Percentiles rank a stretch among this genome's conserved stretches.
phyloP scores from a whole-genome alignment of 1,284 basidiomycete species.

The Trichosporon faecale region DNA sequence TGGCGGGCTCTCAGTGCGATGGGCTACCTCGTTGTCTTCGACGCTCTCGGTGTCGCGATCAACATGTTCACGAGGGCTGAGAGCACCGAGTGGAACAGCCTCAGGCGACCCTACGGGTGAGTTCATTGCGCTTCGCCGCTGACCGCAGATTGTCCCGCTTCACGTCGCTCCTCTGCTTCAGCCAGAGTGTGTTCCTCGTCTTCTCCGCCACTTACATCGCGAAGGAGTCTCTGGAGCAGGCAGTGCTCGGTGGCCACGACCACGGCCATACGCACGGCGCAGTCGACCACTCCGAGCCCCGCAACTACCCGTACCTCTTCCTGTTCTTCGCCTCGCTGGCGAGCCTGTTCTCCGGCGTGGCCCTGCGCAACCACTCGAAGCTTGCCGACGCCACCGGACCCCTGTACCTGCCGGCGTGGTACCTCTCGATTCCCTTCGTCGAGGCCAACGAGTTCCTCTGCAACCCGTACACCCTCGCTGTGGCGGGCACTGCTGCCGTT shows the following conservation, averaged over 20 bases:
- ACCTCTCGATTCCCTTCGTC: conserved; percentile 26
- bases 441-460: conserved; percentile 32
- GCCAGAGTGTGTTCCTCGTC: conserved; percentile 82
- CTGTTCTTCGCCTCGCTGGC: conserved; percentile 56
- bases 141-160: conserved; percentile 64
- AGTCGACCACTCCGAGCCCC: conserved; percentile 19
- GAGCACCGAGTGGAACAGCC: conserved; percentile 38
- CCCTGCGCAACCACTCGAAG: conserved; percentile 65
- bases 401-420: conserved; percentile 36
- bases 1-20: conserved; percentile 83
- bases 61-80: conserved; percentile 56
- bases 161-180: conserved; percentile 75
- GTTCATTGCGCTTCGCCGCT: conserved; percentile 37
- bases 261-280: conserved; percentile 23
- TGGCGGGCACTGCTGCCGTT: conserved; percentile 49
- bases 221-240: conserved; percentile 85
- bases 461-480: conserved; percentile 55
- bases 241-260: conserved; percentile 13
- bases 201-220: conserved; percentile 89
- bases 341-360: conserved; percentile 55
- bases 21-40: conserved; percentile 95
- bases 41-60: conserved; percentile 73
- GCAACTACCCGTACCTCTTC: conserved; percentile 60
- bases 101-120: conserved; percentile 66
- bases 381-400: conserved; percentile 58